Base-by-base conservation (phyloP, 1,284 basidiomycete genomes). In the Wolfiporia cocos region DNA sequence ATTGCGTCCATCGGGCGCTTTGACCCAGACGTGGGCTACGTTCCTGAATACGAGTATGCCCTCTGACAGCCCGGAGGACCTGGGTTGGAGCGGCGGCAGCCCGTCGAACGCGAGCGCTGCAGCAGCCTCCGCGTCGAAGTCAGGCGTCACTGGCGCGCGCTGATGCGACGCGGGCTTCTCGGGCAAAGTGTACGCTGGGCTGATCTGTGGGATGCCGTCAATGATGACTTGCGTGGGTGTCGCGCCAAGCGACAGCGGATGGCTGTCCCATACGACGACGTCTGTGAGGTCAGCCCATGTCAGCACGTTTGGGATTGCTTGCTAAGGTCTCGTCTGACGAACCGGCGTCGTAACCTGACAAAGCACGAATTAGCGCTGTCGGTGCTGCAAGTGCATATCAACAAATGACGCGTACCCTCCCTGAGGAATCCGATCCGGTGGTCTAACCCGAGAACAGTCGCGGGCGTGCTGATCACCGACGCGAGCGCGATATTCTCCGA, bases 351-450 rank as follows among this genome's bases (percentile, higher is more conserved):
- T 67, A 71, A 43, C 78, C 68, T 68, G 53, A 11, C n/a, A n/a
- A n/a, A 44, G 26, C 9, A 28, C 26, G 9, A 28, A 28, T 28
- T 14, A 14, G n/a, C n/a, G n/a, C n/a, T n/a, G n/a, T n/a, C n/a
- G n/a, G n/a, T n/a, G n/a, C n/a, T n/a, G 7, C 26, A 28, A 28
- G 9, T 9, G 9, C 26, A 7, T 14, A 28, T 28, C 26, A 28
- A 14, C 26, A 14, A 14, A 28, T 9, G 14, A 28, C 26, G 14
- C 14, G 26, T 28, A 28, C 86, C 86, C 58, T 67, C 57, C 42
- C 77, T 74, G 26, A 93, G 62, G 52, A 71, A 82, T 1, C 92
- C 92, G 41, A 96, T 69, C 22, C 92, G 74, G 60, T 96, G 90
- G 44, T 81, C 83, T 44, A 87, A 67, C 1, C 92, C 92, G 46